phyloP scores from a whole-genome alignment of 2,329 filamentous ascomycete species.

The Furcasterigmium furcatum region DNA sequence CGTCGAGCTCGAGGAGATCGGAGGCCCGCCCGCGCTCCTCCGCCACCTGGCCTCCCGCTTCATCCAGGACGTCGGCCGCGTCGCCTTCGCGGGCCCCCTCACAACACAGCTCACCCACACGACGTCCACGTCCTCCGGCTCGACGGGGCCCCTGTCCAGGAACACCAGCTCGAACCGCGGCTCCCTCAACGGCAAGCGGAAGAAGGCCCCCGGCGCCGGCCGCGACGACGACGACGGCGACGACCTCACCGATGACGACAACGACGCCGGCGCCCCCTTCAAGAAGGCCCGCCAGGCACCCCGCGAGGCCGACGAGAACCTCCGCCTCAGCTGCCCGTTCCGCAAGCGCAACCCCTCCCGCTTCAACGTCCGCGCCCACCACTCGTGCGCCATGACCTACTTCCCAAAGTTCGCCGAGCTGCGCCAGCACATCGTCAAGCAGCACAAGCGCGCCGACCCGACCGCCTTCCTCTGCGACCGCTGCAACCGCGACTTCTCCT shows the following conservation, averaged over 20 bases:
- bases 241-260: slow-evolving; percentile 26
- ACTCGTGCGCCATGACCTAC: slow-evolving; percentile 39
- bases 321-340: slow-evolving; percentile 39
- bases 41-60: slow-evolving; percentile 27
- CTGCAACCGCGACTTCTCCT: slow-evolving; percentile 33
- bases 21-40: slow-evolving; percentile 20
- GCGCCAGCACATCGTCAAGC: slow-evolving; percentile 36
- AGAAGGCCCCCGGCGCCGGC: slow-evolving; percentile 20
- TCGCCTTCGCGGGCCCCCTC: slow-evolving; percentile 19
- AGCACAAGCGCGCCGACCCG: slow-evolving; percentile 36
- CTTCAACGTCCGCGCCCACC: slow-evolving; percentile 42
- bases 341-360: slow-evolving; percentile 39
- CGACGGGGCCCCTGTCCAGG: slow-evolving; percentile 12
- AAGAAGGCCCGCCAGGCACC: slow-evolving; percentile 27
- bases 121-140: slow-evolving; percentile 25
- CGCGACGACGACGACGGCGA: slow-evolving; percentile 26
- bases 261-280: slow-evolving; percentile 20
- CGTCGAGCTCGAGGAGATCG: slow-evolving; percentile 27
- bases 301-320: slow-evolving; percentile 28
- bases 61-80: slow-evolving; percentile 25
- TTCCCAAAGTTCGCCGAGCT: slow-evolving; percentile 38
- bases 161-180: slow-evolving; percentile 3
- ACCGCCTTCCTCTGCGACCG: slow-evolving; percentile 33
- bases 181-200: slow-evolving; percentile 24
- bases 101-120: slow-evolving; percentile 24